These are phyloP conservation scores for Neofusicoccum kwambonambiense DNA, from an alignment of 2,329 filamentous ascomycete genomes.

Conservation along the genomic window DNA sequence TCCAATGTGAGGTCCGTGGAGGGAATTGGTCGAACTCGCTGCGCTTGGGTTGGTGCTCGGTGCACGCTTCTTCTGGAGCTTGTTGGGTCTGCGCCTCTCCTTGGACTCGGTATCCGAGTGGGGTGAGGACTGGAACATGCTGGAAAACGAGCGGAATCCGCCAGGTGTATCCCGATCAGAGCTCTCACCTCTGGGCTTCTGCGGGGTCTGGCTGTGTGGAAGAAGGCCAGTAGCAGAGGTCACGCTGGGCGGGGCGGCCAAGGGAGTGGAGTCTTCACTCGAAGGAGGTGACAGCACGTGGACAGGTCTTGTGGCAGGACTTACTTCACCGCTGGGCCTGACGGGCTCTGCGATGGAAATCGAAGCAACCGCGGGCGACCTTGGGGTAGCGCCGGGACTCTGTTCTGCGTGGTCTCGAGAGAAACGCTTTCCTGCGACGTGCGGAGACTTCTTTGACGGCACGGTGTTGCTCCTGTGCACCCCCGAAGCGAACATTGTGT, in stretches of 20 bases:
- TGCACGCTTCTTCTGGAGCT: constrained; percentile 84
- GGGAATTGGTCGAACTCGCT: constrained; percentile 81
- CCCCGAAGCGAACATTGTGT: constrained; percentile 44
- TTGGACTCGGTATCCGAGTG: constrained; percentile 63
- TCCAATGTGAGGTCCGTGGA: constrained; percentile 11
- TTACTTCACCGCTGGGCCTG: neutral
- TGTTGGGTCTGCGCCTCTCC: constrained; percentile 72
- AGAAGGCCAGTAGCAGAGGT: constrained; percentile 16
- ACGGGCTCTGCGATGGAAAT: constrained; percentile 12
- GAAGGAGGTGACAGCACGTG: constrained; percentile 41
- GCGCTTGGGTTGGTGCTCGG: constrained; percentile 82
- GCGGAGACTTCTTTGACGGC: constrained; percentile 84
- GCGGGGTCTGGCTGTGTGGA: constrained; percentile 1
- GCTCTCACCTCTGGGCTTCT: constrained; percentile 15
- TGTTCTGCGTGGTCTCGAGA: constrained; percentile 8
- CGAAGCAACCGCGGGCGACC: neutral
- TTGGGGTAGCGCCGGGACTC: constrained; percentile 5
- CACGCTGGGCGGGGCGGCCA: constrained; percentile 29
- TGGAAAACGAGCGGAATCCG: constrained; percentile 19
- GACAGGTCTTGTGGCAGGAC: constrained; percentile 23
- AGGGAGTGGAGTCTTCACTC: constrained; percentile 38
- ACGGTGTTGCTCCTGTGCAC: constrained; percentile 87
- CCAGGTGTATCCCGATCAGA: constrained; percentile 3
- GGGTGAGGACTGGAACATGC: constrained; percentile 51
- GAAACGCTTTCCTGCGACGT: constrained; percentile 66